Percentiles rank a stretch among this genome's conserved stretches.
phyloP scores from a whole-genome alignment of 495 filamentous ascomycete species.

The Trypethelium eluteriae region DNA sequence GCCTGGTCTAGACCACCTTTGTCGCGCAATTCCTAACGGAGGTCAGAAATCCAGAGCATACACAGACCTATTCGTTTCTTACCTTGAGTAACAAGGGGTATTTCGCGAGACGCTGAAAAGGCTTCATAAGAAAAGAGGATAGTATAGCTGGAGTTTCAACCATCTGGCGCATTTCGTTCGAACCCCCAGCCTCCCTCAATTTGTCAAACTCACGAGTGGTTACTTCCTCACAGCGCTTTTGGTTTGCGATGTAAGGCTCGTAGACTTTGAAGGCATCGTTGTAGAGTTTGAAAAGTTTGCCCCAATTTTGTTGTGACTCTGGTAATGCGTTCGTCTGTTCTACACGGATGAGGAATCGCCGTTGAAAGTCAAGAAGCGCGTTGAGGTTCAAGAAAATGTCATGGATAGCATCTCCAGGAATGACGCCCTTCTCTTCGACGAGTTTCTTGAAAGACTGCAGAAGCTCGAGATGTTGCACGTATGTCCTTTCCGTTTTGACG shows the following conservation, averaged over 20 bases:
- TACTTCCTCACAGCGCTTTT: constrained; percentile 58
- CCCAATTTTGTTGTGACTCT: constrained; percentile 80
- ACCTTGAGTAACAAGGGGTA: constrained; percentile 88
- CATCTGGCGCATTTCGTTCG: constrained; percentile 53
- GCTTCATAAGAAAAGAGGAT: constrained; percentile 88
- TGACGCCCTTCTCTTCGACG: constrained; percentile 75
- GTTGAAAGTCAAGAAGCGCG: constrained; percentile 86
- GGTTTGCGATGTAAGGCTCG: constrained; percentile 94
- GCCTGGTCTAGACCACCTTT: constrained; percentile 63
- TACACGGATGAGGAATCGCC: constrained; percentile 86
- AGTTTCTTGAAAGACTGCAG: constrained; percentile 87
- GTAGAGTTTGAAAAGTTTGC: constrained; percentile 67
- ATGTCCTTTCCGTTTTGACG: constrained; percentile 89
- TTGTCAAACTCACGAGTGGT: constrained; percentile 57
- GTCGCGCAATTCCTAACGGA: constrained; percentile 70
- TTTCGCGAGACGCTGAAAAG: constrained; percentile 89
- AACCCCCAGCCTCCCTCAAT: constrained; percentile 48
- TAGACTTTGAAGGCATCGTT: constrained; percentile 82
- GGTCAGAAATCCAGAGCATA: background rate
- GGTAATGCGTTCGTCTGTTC: constrained; percentile 86
- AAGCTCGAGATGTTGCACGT: constrained; percentile 95
- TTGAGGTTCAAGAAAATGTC: constrained; percentile 96
- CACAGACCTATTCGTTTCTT: constrained; percentile 23
- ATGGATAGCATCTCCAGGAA: constrained; percentile 85
- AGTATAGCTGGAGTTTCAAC: constrained; percentile 54